These are phyloP conservation scores for Kingdonia uniflora DNA, from an alignment of 164 flowering plant genomes.

Conservation along the genomic window DNA sequence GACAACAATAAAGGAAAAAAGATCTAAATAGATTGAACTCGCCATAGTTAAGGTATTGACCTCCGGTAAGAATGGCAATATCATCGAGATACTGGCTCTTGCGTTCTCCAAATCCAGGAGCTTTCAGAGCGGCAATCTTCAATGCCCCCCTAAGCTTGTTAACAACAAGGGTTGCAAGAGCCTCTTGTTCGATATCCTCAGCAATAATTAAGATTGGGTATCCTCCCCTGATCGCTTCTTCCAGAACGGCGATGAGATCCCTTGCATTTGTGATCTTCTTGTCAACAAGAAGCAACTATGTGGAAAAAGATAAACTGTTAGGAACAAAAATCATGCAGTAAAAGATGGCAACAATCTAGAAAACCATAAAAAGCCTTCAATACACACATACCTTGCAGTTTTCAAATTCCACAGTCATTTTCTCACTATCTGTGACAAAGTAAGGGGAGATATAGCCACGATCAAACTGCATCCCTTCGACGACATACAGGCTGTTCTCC, in stretches of 20 bases:
- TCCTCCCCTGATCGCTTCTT: slow-evolving; percentile 81
- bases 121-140: slow-evolving; percentile 95
- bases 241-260: slow-evolving; percentile 70
- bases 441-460: slow-evolving; percentile 96
- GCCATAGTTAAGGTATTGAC: slow-evolving; percentile 16
- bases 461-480: slow-evolving; percentile 98
- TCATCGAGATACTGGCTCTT: slow-evolving; percentile 96
- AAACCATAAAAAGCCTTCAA: not conserved
- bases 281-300: slow-evolving; percentile 92
- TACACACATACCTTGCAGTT: slow-evolving; percentile 68
- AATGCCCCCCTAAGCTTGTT: slow-evolving; percentile 87
- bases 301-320: slow-evolving; percentile 2
- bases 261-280: slow-evolving; percentile 93
- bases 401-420: slow-evolving; percentile 87
- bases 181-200: slow-evolving; percentile 97
- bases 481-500: slow-evolving; percentile 82
- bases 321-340: not conserved
- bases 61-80: slow-evolving; percentile 91
- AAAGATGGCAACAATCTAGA: not conserved
- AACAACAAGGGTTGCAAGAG: slow-evolving; percentile 97
- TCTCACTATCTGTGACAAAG: slow-evolving; percentile 92
- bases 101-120: slow-evolving; percentile 99
- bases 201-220: slow-evolving; percentile 83
- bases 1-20: not conserved
- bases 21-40: not conserved